A percentile compares a stretch with the other conserved stretches of the same genome.
Conservation (phyloP, 352 stramenopile genomes). For the Globisporangium irregulare region DNA sequence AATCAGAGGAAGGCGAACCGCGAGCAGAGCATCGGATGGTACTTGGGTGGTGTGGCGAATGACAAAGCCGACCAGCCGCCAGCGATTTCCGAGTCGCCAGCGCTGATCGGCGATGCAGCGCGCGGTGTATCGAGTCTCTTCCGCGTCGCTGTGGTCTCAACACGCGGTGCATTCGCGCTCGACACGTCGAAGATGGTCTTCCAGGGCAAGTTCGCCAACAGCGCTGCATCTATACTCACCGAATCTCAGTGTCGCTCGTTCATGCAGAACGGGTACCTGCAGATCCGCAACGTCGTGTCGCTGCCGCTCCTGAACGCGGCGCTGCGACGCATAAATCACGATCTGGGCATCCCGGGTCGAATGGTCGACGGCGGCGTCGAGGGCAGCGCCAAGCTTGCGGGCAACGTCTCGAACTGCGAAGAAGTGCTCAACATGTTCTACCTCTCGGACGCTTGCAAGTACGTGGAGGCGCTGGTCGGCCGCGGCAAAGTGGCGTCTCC, state of each 20-base stretch:
- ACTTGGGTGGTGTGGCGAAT: slow-evolving; percentile 29
- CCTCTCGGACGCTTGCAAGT: slow-evolving; percentile 43
- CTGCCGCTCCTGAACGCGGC: slow-evolving; percentile 51
- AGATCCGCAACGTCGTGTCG: slow-evolving; percentile 59
- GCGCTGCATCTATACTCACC: slow-evolving; percentile 33
- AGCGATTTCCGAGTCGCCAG: slow-evolving; percentile 11
- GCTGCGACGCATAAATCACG: slow-evolving; percentile 70
- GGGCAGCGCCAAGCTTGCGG: slow-evolving; percentile 60
- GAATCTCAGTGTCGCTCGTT: slow-evolving; percentile 64
- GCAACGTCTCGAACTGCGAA: slow-evolving; percentile 68
- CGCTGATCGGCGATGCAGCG: slow-evolving; percentile 51
- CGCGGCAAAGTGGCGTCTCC: slow-evolving; percentile 39
- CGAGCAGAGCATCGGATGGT: slow-evolving; percentile 46
- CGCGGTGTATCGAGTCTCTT: slow-evolving; percentile 51
- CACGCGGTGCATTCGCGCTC: slow-evolving; percentile 44
- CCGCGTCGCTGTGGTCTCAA: slow-evolving; percentile 38
- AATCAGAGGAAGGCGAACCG: slow-evolving; percentile 72
- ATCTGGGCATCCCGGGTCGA: slow-evolving; percentile 58
- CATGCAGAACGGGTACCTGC: slow-evolving; percentile 70
- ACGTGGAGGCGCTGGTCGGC: slow-evolving; percentile 65
- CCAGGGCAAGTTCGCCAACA: slow-evolving; percentile 14
- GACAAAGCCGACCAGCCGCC: not conserved
- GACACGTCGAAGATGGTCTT: slow-evolving; percentile 35
- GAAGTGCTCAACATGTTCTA: slow-evolving; percentile 61
- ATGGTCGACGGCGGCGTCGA: slow-evolving; percentile 79